Conservation (phyloP, 345 rosid species). For the Citrus glauca region DNA sequence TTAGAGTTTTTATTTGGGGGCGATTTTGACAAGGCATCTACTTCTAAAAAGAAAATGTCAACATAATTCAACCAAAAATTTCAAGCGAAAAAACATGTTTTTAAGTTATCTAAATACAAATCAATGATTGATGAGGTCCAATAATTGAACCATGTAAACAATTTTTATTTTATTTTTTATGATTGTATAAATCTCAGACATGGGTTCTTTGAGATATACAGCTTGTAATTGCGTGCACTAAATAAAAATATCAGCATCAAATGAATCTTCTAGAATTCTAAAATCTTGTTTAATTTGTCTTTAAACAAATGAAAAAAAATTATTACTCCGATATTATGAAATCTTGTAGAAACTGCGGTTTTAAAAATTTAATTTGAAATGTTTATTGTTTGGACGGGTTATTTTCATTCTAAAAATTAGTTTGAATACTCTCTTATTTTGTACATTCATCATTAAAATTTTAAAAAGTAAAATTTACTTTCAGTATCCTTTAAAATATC, state of each 20-base stretch:
- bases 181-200: not conserved
- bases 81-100: not conserved
- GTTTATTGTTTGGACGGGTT: no score
- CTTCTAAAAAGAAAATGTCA: conserved; percentile 14
- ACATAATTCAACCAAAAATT: conserved; percentile 2
- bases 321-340: no score
- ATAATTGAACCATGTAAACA: not conserved
- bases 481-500: fast-evolving
- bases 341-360: no score
- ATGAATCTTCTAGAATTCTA: not conserved
- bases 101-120: not conserved
- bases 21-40: conserved; percentile 14
- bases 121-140: not conserved
- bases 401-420: no score
- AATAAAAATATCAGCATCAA: not conserved
- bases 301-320: no score
- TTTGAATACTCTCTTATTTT: no score
- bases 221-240: not conserved
- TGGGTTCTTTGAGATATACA: not conserved
- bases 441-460: no score
- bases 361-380: no score
- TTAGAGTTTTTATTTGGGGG: not conserved
- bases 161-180: not conserved
- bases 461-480: no score
- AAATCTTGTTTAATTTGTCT: no score